A percentile compares a stretch with the other conserved stretches of the same genome.
phyloP scores from a whole-genome alignment of 2,329 filamentous ascomycete genomes.

The Hypoxylon sp. region DNA sequence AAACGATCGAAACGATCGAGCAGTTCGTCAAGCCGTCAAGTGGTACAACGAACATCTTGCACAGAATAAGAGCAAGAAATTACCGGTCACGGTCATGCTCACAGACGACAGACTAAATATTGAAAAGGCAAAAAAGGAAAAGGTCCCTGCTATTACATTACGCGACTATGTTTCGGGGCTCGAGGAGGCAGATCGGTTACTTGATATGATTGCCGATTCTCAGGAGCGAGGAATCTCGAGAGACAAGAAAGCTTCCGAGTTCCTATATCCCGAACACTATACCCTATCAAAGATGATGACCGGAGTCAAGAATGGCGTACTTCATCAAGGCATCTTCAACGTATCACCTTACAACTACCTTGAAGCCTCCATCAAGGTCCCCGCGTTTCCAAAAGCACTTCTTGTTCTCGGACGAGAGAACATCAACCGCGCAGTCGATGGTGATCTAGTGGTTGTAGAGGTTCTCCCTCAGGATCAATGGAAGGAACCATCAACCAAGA shows the following conservation, averaged over 20 bases:
- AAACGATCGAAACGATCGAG: slow-evolving; percentile 95
- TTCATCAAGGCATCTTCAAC: slow-evolving; percentile 96
- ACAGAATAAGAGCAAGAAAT: slow-evolving; percentile 65
- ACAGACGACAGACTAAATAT: slow-evolving; percentile 92
- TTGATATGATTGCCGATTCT: slow-evolving; percentile 91
- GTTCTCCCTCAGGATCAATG: slow-evolving; percentile 93
- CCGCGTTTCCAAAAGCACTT: slow-evolving; percentile 88
- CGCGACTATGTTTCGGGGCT: slow-evolving; percentile 83
- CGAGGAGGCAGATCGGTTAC: slow-evolving; percentile 81
- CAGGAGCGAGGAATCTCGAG: slow-evolving; percentile 72
- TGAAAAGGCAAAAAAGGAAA: slow-evolving; percentile 79
- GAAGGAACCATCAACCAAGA: slow-evolving; percentile 95
- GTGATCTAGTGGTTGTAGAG: slow-evolving; percentile 92
- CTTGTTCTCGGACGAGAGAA: slow-evolving; percentile 92
- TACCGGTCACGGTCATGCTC: slow-evolving; percentile 88
- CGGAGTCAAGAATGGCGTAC: slow-evolving; percentile 83
- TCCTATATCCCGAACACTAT: slow-evolving; percentile 90
- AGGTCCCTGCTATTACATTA: slow-evolving; percentile 73
- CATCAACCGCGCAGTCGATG: slow-evolving; percentile 92
- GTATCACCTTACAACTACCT: slow-evolving; percentile 98
- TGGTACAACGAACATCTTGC: slow-evolving; percentile 91
- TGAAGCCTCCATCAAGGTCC: slow-evolving; percentile 89
- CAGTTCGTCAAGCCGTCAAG: slow-evolving; percentile 82
- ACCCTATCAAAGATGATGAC: slow-evolving; percentile 94
- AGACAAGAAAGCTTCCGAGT: slow-evolving; percentile 69